Conservation (phyloP, 2,329 filamentous ascomycete genomes). For the Metarhizium anisopliae region DNA sequence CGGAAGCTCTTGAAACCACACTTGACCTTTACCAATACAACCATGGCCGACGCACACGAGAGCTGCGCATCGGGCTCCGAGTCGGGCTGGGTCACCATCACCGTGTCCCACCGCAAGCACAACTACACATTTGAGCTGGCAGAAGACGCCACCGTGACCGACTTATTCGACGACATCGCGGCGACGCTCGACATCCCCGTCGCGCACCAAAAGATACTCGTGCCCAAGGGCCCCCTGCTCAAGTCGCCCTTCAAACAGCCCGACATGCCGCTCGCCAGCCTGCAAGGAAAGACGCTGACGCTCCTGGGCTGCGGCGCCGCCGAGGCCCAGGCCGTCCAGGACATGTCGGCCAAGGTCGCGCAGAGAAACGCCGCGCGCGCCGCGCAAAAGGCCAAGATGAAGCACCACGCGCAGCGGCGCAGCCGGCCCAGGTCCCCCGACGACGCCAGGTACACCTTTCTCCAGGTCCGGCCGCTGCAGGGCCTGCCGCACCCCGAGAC, state of each 20-base stretch:
- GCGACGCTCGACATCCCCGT: constrained; percentile 47
- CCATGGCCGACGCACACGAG: constrained; percentile 6
- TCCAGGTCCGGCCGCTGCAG: constrained; percentile 62
- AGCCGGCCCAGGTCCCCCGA: constrained; percentile 24
- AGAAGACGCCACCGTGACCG: constrained; percentile 38
- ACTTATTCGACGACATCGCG: constrained; percentile 52
- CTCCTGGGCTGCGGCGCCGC: constrained; percentile 54
- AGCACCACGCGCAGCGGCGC: constrained; percentile 9
- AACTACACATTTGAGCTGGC: constrained; percentile 35
- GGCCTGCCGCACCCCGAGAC: constrained; percentile 70
- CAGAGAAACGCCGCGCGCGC: constrained; percentile 34
- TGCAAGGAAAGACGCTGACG: constrained; percentile 51
- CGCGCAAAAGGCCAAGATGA: constrained; percentile 20
- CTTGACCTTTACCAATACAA: background rate
- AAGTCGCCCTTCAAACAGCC: constrained; percentile 56
- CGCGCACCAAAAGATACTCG: constrained; percentile 60
- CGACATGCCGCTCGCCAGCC: constrained; percentile 34
- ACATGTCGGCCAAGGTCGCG: constrained; percentile 38
- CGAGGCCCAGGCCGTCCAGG: constrained; percentile 48
- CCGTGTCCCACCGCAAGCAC: constrained; percentile 36
- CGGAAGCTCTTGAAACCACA: background rate
- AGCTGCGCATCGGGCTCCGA: constrained; percentile 11
- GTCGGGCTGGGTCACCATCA: constrained; percentile 29
- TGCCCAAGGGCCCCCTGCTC: constrained; percentile 55
- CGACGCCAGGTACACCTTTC: constrained; percentile 72